Evolutionary conservation across 306 rosid genomes (phyloP), one percentile per base, ranked within the genome.

Genomic region (Glycine latifolia): DNA sequence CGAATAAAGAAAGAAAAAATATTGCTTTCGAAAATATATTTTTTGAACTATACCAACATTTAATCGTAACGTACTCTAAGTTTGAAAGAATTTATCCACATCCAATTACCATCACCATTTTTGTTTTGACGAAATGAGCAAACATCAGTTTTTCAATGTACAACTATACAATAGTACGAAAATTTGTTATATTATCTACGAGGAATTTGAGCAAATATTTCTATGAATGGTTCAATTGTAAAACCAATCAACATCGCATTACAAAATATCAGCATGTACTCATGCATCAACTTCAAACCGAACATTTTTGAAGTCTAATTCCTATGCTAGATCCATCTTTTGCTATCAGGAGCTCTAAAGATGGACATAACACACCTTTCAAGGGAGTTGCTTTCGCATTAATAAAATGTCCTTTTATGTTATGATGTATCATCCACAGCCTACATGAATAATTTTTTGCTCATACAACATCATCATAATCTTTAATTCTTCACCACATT

Each of bases 401-500:
- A 63, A 63, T 5, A 63, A 6, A 43, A 37, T 14, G 71, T 66
- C 49, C 11, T 66, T 66, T 66, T 66, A 39, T 39, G 16, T 39
- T 39, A 66, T 66, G 6, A 35, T 13, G 70, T 13, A 37, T 37
- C 46, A 35, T 59, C 12, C 65, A 20, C 35, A 20, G 8, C 43
- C 67, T 9, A 26, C 15, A 61, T 31, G 1, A 35, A 5, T 33
- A n/a, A 61, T 39, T 66, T 66, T 37, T 14, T 37, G 1, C 17
- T 66, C 3, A 66, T n/a, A 66, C 26, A 14, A 13, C 71, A 66
- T 14, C 71, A 39, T 13, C 46, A 66, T 66, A 66, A 66, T 66
- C 71, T 66, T 66, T 14, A 37, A 13, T 66, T 63, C 44, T 31
- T 62, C 43, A 37, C 47, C 70, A 63, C 70, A 63, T 63, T 63